Evolutionary conservation across 2,329 filamentous ascomycete genomes (phyloP), one percentile per base, ranked within the genome.

Genomic region (Hortaea sp.): DNA sequence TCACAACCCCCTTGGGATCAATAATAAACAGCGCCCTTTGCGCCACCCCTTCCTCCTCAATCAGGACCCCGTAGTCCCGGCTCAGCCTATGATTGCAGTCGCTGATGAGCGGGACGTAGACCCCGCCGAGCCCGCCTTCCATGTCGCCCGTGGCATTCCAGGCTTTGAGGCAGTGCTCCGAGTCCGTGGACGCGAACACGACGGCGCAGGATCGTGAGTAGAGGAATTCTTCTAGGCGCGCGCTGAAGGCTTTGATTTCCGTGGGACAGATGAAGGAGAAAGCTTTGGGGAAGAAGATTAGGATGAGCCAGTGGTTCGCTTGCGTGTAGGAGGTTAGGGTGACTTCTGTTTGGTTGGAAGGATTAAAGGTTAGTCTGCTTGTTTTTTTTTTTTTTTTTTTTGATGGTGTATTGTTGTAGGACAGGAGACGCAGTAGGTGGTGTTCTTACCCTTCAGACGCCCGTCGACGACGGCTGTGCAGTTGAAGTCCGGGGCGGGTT

Each of bases 211-310:
- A 75, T 60, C 80, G 76, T 49, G 68, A 70, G 49, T 69, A 67
- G 39, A 62, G 51, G 66, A 82, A 82, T 56, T 79, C 75, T 45
- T 74, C 62, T n/a, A 77, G 70, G 45, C 77, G 75, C 47, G 80
- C 75, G 63, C 75, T 78, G 68, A 77, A 82, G 59, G 79, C 77
- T 58, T 79, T 74, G 66, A 82, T 81, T 66, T 82, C 77, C 60
- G 76, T 79, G 29, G 77, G 77, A 69, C 79, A 82, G 61, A 82
- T 78, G 55, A 82, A 82, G 55, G 78, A 81, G 73, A 79, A 83
- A 57, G 81, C 79, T 67, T 81, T 78, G 47, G 79, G 79, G 63
- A 82, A 78, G 70, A 82, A 82, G 53, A 78, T 74, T 31, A 83
- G 76, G 56, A 82, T 70, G 49, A 82, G 74, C 79, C 79, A 75